Evolutionary conservation across 345 rosid genomes (phyloP).

Genomic region (Camelina hispida): DNA sequence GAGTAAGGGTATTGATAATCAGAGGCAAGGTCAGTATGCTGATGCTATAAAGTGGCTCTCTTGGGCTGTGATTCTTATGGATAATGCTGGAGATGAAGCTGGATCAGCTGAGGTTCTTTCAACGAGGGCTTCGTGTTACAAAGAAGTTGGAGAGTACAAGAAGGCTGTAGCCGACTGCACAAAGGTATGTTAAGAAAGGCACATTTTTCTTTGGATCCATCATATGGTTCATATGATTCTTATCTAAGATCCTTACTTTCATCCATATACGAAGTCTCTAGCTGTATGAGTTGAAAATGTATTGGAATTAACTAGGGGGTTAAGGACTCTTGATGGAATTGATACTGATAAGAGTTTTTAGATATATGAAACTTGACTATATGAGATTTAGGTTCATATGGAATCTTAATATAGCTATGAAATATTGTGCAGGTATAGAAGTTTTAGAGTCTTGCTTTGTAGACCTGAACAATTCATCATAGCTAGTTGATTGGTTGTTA

Average conservation of each 20-base stretch:
- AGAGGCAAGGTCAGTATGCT: conserved; percentile 93
- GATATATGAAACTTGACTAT: background rate
- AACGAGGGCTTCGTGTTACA: conserved; percentile 93
- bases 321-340: conserved; percentile 6
- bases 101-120: conserved; percentile 70
- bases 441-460: conserved; percentile 7
- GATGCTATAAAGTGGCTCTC: conserved; percentile 99
- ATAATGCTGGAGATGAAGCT: conserved; percentile 64
- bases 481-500: conserved; percentile 3
- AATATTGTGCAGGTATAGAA: conserved; percentile 7
- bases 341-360: background rate
- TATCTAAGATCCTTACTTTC: conserved; percentile 6
- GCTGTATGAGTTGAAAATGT: background rate
- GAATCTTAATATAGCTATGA: conserved; percentile 19
- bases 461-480: background rate
- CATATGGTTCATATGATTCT: background rate
- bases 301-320: conserved; percentile 5
- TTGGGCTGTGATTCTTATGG: conserved; percentile 91
- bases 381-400: conserved; percentile 9
- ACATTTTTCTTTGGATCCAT: conserved; percentile 1
- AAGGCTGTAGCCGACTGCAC: conserved; percentile 97
- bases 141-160: conserved; percentile 99
- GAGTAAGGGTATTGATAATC: conserved; percentile 83
- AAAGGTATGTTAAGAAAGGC: conserved; percentile 55
- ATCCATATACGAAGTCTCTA: background rate